Conservation (phyloP, 1,284 basidiomycete species). For the Gymnopus androsaceus region DNA sequence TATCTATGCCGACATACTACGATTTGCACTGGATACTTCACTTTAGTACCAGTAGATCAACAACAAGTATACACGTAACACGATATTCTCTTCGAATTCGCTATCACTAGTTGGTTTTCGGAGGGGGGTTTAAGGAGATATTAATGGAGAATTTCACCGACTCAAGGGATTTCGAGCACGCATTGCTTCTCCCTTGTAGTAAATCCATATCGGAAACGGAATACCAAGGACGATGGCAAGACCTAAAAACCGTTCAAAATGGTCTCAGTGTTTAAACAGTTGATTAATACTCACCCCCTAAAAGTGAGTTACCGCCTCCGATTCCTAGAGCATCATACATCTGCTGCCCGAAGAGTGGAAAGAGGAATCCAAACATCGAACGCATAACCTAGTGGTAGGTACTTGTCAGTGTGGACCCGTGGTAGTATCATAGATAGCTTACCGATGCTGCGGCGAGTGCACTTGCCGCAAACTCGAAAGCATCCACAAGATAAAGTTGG, state of each 20-base stretch:
- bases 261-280: background rate
- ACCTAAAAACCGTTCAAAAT: conserved; percentile 32
- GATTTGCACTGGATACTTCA: too few species aligned
- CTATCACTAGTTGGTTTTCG: too few species aligned
- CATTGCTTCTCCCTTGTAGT: conserved; percentile 56
- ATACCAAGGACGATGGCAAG: conserved; percentile 53
- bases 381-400: conserved; percentile 48
- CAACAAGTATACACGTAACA: too few species aligned
- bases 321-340: conserved; percentile 57
- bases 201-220: conserved; percentile 68
- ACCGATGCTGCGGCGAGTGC: conserved; percentile 58
- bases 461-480: conserved; percentile 60
- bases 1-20: too few species aligned
- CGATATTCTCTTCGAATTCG: too few species aligned
- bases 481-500: conserved; percentile 61
- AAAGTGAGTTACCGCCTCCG: conserved; percentile 60
- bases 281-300: conserved; percentile 45
- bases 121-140: too few species aligned
- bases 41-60: too few species aligned
- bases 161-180: conserved; percentile 25
- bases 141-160: too few species aligned
- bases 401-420: too few species aligned
- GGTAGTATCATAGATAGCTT: conserved; percentile 16
- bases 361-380: conserved; percentile 57
- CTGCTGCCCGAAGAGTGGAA: conserved; percentile 60